These are phyloP conservation scores for Aplosporella prunicola DNA, from an alignment of 2,329 filamentous ascomycete species.

Conservation along the genomic window DNA sequence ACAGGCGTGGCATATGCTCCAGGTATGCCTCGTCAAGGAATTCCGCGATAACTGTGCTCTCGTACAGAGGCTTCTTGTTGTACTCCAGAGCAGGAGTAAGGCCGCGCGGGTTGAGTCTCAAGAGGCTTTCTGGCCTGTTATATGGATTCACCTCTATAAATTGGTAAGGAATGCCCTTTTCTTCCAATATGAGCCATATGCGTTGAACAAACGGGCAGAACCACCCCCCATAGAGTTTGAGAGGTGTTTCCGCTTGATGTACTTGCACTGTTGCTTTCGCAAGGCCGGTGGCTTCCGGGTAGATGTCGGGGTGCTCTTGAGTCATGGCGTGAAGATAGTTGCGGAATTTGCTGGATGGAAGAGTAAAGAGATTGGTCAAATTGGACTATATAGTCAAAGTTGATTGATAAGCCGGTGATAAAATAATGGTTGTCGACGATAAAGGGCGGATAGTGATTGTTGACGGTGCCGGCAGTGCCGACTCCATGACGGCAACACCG, in stretches of 20 bases:
- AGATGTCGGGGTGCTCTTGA: constrained; percentile 22
- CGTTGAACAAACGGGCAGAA: constrained; percentile 63
- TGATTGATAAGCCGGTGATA: too few relatives aligned
- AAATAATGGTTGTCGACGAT: too few relatives aligned
- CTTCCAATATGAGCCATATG: constrained; percentile 61
- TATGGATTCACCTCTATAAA: constrained; percentile 66
- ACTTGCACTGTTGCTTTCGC: constrained; percentile 25
- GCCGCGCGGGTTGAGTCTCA: constrained; percentile 64
- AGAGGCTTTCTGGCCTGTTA: constrained; percentile 57
- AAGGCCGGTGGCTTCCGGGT: constrained; percentile 26
- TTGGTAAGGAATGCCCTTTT: constrained; percentile 65
- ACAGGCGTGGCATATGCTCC: constrained; percentile 40
- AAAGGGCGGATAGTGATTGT: too few relatives aligned
- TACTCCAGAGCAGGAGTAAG: constrained; percentile 61
- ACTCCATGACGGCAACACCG: too few relatives aligned
- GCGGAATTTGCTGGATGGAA: too few relatives aligned
- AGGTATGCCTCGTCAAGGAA: constrained; percentile 65
- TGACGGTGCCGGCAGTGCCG: too few relatives aligned
- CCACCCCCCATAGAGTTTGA: constrained; percentile 66
- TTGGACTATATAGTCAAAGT: too few relatives aligned
- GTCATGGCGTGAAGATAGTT: too few relatives aligned
- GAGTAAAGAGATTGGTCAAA: too few relatives aligned
- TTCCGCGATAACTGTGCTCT: constrained; percentile 63
- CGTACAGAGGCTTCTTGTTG: constrained; percentile 54
- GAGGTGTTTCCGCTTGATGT: constrained; percentile 33